Base-by-base conservation (phyloP, 805 yeast genomes). In the Metschnikowia gelsemii region DNA sequence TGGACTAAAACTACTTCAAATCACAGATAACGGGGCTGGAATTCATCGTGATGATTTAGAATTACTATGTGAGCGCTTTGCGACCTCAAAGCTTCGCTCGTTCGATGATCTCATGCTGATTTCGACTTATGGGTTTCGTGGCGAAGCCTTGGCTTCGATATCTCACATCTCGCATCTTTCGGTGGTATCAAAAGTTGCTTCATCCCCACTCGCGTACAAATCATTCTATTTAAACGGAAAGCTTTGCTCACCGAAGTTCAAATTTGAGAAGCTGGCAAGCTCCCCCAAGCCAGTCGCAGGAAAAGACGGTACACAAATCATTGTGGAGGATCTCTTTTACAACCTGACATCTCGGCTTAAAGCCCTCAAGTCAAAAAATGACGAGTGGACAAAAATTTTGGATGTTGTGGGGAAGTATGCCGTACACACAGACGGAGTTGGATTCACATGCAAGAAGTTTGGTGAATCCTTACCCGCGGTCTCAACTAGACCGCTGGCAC, bases 101-200 rank as follows among this genome's bases (percentile, higher is more conserved):
- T 91, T 85, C 58, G 91, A 86, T 37, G 99, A 93, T 59, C 72
- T 93, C 43, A 67, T 69, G 36, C 60, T 72, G 3, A 77, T 93
- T 18, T 67, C 76, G 17, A 90, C 98, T 0, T 88, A 88, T 60
- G 99, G 99, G 4, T 93, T 93, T 59, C 73, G 99, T 41, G 99
- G 99, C 12, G 99, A 93, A 62, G 99, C 99, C 0, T 68, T 93
- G 35, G 96, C 98, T 1, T 82, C 93, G 57, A 90, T 93, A 6
- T 88, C 96, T 0, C 96, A 91, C 56, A 83, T 93, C 16, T 75
- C 97, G 0, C 83, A 89, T 43, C 66, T 93, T 1, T 73, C 87
- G 0, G 95, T 93, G 5, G 73, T 82, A 1, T 87, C 97, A 0
- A 89, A 86, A 61, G 79, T 85, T 0, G 55, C 50, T 5, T 73